Base-by-base conservation (phyloP, 495 filamentous ascomycete species). In the Aspergillus kassunensis region DNA sequence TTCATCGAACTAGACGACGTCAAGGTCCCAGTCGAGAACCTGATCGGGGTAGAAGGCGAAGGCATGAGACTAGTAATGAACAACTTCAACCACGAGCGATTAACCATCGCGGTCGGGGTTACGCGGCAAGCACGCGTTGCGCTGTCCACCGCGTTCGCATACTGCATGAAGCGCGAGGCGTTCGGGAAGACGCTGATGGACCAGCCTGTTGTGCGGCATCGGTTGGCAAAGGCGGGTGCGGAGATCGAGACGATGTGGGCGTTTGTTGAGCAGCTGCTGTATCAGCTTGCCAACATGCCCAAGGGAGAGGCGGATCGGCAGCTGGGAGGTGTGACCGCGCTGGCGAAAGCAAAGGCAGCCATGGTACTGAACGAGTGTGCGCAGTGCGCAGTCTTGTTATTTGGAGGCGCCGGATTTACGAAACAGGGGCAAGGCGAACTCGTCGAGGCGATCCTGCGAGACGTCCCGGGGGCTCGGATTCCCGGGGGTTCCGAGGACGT, bases 31-130 rank as follows among this genome's bases (percentile, higher is more conserved):
- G 76, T 81, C 1, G 70, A 71, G 31, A 89, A 91, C 62, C 66
- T 91, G 4, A 77, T 91, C 48, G 86, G 86, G n/a, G 51, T 68
- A 24, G 87, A 91, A 59, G 84, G 84, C 37, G 70, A 74, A 49
- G 87, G 87, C 12, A 88, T 91, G 84, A 75, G 70, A 31, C 84
- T 87, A 57, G 80, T 90, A 55, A 90, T 91, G 86, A 85, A 82
- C 35, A 90, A 91, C 68, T 90, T 91, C 80, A 90, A 90, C 71
- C 86, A 91, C 58, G 87, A 91, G 69, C 80, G 87, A 0, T 68
- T 91, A 1, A 72, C 75, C 20, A 85, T 90, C 44, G 70, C 82
- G 6, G 78, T 89, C 21, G 79, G 78, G 1, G 75, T 75, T 4
- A 86, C 82, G 7, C 75, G 87, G 1, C 68, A 80, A 52, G 74